A percentile compares a stretch with the other conserved stretches of the same genome.
These are phyloP conservation scores for Eucalyptus coolabah DNA, from an alignment of 345 rosid species.

Conservation along the genomic window DNA sequence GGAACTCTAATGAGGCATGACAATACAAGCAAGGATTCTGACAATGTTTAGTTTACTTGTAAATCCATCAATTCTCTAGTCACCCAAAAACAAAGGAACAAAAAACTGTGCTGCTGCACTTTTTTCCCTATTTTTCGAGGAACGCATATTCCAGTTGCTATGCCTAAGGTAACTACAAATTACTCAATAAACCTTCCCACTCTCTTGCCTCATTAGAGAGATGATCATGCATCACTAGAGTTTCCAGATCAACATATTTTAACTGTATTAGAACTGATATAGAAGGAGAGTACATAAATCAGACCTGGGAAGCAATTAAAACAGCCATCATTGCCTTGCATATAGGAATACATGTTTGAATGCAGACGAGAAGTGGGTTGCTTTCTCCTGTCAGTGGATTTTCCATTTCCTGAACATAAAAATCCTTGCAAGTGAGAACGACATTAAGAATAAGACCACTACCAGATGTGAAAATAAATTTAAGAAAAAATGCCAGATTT, in stretches of 20 bases:
- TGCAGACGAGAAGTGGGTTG: slow-evolving; percentile 24
- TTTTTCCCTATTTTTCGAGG: not conserved
- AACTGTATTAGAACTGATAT: not conserved
- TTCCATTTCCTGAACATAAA: slow-evolving; percentile 26
- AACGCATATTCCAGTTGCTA: not conserved
- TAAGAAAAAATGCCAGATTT: not conserved
- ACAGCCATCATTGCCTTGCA: slow-evolving; percentile 38
- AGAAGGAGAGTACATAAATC: not conserved
- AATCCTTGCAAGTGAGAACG: not conserved
- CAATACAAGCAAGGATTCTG: not conserved
- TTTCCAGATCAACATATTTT: not conserved
- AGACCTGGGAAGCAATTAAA: slow-evolving; percentile 49
- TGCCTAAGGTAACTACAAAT: not conserved
- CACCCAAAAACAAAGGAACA: not conserved
- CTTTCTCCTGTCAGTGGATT: slow-evolving; percentile 28
- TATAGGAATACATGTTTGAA: slow-evolving; percentile 35
- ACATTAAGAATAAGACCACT: not conserved
- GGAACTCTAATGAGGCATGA: not conserved
- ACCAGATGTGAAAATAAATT: not conserved
- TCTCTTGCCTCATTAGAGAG: not conserved
- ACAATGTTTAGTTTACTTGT: not conserved
- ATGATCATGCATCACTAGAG: not conserved
- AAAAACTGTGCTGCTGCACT: not conserved
- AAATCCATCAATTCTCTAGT: not conserved
- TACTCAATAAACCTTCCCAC: not conserved